phyloP scores from a whole-genome alignment of 805 yeast species.

The Candida ascalaphidarum region DNA sequence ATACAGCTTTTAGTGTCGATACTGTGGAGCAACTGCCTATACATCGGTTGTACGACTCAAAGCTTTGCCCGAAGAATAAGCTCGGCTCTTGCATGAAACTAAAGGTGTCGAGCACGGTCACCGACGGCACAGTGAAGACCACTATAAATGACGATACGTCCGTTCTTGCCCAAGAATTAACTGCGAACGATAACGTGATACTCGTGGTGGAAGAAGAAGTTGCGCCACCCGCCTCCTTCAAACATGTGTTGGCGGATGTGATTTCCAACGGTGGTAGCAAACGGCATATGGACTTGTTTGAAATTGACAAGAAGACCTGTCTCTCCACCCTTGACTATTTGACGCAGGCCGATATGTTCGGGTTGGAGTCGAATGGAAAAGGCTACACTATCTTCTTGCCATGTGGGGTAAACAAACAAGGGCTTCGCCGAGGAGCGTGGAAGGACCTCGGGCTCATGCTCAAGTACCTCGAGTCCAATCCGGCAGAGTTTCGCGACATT shows the following conservation, averaged over 20 bases:
- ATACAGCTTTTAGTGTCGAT: too few species aligned
- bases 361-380: constrained; percentile 39
- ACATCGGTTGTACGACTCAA: constrained; percentile 38
- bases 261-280: constrained; percentile 23
- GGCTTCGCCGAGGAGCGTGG: constrained; percentile 44
- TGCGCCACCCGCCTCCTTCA: constrained; percentile 54
- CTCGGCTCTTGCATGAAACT: constrained; percentile 48
- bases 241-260: constrained; percentile 49
- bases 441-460: constrained; percentile 48
- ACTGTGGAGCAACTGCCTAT: too few species aligned
- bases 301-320: constrained; percentile 37
- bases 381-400: constrained; percentile 81
- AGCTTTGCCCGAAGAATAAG: constrained; percentile 48
- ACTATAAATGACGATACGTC: constrained; percentile 49
- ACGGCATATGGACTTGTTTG: constrained; percentile 15
- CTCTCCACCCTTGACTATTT: constrained; percentile 57
- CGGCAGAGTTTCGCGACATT: constrained; percentile 39
- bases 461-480: constrained; percentile 48
- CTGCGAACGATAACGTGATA: constrained; percentile 57
- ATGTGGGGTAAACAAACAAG: constrained; percentile 32
- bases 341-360: constrained; percentile 41
- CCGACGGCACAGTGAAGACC: constrained; percentile 6
- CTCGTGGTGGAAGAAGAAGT: constrained; percentile 56
- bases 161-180: constrained; percentile 36
- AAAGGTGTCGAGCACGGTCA: constrained; percentile 21